Base-by-base conservation (phyloP, 495 filamentous ascomycete genomes). In the Hypoxylon lienhwacheense region DNA sequence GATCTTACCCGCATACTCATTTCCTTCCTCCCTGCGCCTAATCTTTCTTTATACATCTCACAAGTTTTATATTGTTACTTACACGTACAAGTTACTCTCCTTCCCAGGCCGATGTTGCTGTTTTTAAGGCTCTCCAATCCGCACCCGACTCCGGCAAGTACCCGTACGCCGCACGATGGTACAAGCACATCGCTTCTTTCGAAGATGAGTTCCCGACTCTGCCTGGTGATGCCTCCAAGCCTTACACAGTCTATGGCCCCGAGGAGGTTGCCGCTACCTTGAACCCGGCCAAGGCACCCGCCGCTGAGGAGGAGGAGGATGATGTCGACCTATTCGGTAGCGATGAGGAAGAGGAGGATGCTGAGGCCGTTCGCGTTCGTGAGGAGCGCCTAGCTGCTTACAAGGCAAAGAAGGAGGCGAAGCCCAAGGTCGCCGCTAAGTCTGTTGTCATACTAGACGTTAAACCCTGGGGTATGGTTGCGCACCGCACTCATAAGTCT, bases 171-270 rank as follows among this genome's bases (percentile, higher is more conserved):
- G 89, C 88, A 52, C 87, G 93, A 75, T 98, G 93, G 93, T 96
- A 96, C 83, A 96, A 95, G 81, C 91, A 98, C 83, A 95, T 96
- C 68, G 82, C 85, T 61, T 85, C 87, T 55, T 96, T 87, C 77
- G 84, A 89, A 78, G 79, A 86, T 50, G 93, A 96, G 69, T 97
- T 97, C 81, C 75, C 86, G 59, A 86, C 86, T 53, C 88, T 98
- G 25, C 81, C 90, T 40, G 93, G 93, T 74, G 95, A 98, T 72
- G 81, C 91, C 61, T 88, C 88, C 67, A 87, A 88, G 77, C 79
- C 82, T 55, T 87, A 86, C 80, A 92, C 89, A 55, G 80, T 85
- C 65, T 98, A 97, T 76, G 93, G 95, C 56, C 95, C 93, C 35
- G 95, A 96, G 65, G 75, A 79, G 47, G 71, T 76, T 52, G 85